These are phyloP conservation scores for Solanum bulbocastanum DNA, from an alignment of 257 asterid genomes.

Conservation along the genomic window DNA sequence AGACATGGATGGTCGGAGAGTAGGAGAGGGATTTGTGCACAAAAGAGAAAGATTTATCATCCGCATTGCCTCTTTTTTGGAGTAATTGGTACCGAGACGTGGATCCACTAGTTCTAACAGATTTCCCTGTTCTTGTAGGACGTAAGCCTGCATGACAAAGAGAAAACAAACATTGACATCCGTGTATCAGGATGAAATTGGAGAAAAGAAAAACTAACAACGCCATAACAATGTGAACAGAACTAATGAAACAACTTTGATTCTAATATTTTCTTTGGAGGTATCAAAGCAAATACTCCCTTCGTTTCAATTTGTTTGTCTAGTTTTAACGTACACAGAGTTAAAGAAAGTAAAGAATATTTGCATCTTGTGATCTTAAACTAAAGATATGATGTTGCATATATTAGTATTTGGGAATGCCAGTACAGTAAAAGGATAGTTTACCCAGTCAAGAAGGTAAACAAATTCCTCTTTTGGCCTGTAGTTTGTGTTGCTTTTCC, in stretches of 20 bases:
- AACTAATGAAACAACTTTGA: background rate
- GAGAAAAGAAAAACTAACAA: background rate
- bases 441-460: conserved; percentile 47
- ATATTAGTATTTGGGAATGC: background rate
- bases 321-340: background rate
- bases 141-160: conserved; percentile 50
- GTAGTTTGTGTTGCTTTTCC: conserved; percentile 40
- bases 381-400: background rate
- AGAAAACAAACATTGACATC: background rate
- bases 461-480: conserved; percentile 44
- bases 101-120: conserved; percentile 85
- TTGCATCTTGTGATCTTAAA: too few species aligned
- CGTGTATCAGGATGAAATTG: background rate
- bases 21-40: conserved; percentile 73
- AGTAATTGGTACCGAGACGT: conserved; percentile 39
- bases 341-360: background rate
- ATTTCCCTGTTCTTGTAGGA: conserved; percentile 76
- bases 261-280: background rate
- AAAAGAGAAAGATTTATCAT: conserved; percentile 58
- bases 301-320: background rate
- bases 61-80: conserved; percentile 46
- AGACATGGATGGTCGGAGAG: conserved; percentile 77
- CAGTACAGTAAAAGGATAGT: background rate
- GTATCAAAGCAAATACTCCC: background rate
- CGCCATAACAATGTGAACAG: background rate